These are phyloP conservation scores for Mikania micrantha DNA, from an alignment of 129 eudicot genomes.

Conservation along the genomic window DNA sequence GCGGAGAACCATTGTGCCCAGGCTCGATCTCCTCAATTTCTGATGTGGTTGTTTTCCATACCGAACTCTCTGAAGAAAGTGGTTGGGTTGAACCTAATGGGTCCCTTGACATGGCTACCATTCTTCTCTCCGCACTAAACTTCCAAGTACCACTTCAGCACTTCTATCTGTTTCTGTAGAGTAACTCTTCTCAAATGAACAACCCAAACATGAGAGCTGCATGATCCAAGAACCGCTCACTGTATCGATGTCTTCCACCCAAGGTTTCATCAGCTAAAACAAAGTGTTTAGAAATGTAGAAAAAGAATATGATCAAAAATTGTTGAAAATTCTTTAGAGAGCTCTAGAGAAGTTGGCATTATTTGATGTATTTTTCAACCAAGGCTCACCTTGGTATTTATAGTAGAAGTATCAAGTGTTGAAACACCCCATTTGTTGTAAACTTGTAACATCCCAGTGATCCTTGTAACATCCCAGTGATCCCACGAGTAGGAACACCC, in stretches of 20 bases:
- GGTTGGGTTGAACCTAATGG: conserved; percentile 27
- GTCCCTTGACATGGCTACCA: conserved; percentile 21
- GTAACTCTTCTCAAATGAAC: conserved; percentile 35
- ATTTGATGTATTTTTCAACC: too few relatives aligned
- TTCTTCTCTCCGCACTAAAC: conserved; percentile 34
- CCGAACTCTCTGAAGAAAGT: conserved; percentile 24
- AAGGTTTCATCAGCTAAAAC: too few relatives aligned
- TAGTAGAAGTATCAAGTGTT: too few relatives aligned
- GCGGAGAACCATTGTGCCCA: conserved; percentile 40
- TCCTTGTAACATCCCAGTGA: too few relatives aligned
- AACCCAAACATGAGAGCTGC: conserved; percentile 49
- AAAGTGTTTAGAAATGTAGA: too few relatives aligned
- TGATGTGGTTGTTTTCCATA: conserved; percentile 22
- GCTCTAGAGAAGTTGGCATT: too few relatives aligned
- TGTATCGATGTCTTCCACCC: conserved; percentile 38
- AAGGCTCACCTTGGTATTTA: too few relatives aligned
- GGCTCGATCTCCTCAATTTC: conserved; percentile 57
- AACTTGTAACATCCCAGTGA: too few relatives aligned
- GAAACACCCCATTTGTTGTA: too few relatives aligned
- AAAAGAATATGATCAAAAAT: too few relatives aligned
- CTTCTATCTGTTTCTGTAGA: conserved; percentile 51
- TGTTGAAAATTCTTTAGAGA: too few relatives aligned
- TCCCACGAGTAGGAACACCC: too few relatives aligned
- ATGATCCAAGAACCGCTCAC: conserved; percentile 16
- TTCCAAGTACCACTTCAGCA: conserved; percentile 29